A percentile compares a stretch with the other conserved stretches of the same genome.
These are phyloP conservation scores for Penicillium sp. DNA, from an alignment of 2,329 filamentous ascomycete genomes.

Conservation along the genomic window DNA sequence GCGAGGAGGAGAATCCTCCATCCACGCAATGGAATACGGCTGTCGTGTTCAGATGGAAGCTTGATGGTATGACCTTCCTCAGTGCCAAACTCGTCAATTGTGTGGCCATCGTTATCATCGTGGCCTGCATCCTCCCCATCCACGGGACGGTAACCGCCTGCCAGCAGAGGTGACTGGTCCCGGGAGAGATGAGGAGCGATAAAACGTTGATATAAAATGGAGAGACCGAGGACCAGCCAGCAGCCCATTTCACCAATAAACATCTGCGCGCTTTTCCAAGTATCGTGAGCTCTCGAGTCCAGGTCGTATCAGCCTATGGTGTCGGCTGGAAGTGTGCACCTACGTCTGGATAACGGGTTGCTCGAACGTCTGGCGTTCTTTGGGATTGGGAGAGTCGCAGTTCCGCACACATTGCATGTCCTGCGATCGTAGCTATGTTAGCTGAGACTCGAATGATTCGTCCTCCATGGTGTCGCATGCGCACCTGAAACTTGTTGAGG, in stretches of 20 bases:
- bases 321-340: constrained; percentile 13
- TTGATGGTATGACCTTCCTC: constrained; percentile 49
- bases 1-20: constrained; percentile 71
- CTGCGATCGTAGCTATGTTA: constrained; percentile 35
- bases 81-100: constrained; percentile 44
- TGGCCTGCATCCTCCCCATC: constrained; percentile 49
- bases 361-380: constrained; percentile 72
- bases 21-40: constrained; percentile 63
- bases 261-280: constrained; percentile 68
- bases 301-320: background rate
- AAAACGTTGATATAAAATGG: constrained; percentile 64
- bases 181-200: constrained; percentile 40
- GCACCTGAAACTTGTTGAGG: constrained; percentile 90
- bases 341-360: constrained; percentile 92
- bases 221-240: constrained; percentile 80
- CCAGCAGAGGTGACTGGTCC: constrained; percentile 41
- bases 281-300: constrained; percentile 1
- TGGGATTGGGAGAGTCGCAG: constrained; percentile 69
- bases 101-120: constrained; percentile 46
- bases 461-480: constrained; percentile 17
- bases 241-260: constrained; percentile 95
- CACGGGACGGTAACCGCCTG: constrained; percentile 66
- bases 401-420: constrained; percentile 96
- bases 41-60: constrained; percentile 53
- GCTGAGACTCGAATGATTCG: background rate